Evolutionary conservation across 495 filamentous ascomycete genomes (phyloP), one percentile per base, ranked within the genome.

Genomic region (Trichoderma parareesei): DNA sequence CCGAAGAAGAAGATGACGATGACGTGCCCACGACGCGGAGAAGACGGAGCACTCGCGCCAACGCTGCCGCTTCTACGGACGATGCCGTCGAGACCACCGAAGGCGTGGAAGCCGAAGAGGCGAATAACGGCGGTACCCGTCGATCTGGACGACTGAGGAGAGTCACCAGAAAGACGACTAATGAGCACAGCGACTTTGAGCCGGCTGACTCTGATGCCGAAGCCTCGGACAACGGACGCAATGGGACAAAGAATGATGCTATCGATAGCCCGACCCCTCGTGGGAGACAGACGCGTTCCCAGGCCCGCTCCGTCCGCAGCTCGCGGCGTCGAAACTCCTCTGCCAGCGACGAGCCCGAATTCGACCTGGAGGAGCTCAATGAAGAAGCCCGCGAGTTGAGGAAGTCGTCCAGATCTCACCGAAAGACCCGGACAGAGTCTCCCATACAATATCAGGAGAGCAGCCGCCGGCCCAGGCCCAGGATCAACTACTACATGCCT

Each of bases 161-260:
- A 49, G 65, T 68, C 8, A 68, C 72, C 62, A 73, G 75, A 33
- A 81, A 82, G 61, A 83, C 81, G 37, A 66, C 73, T 6, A 73
- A 80, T 48, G 86, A 92, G 65, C 88, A 89, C 69, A 94, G 90
- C 72, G 92, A 97, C 67, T 96, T 96, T 70, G 91, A 96, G 69
- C 91, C 91, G 8, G 83, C 86, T 61, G 87, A 87, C 41, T 82
- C 78, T 0, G 83, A 77, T 5, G 84, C 79, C 6, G 76, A 79
- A 18, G 66, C 68, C 10, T 80, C 78, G 0, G 82, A 57, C 13
- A 57, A 57, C 1, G 69, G 71, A 43, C 76, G 73, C 42, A 72
- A 71, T 4, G 60, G 67, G 18, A 73, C 71, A 20, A 27, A 27
- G 27, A 78, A 79, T 16, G 76, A 76, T 38, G 78, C 75, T 37